Evolutionary conservation across 2,329 filamentous ascomycete genomes (phyloP), one percentile per base, ranked within the genome.

Genomic region (Fusarium secorum): DNA sequence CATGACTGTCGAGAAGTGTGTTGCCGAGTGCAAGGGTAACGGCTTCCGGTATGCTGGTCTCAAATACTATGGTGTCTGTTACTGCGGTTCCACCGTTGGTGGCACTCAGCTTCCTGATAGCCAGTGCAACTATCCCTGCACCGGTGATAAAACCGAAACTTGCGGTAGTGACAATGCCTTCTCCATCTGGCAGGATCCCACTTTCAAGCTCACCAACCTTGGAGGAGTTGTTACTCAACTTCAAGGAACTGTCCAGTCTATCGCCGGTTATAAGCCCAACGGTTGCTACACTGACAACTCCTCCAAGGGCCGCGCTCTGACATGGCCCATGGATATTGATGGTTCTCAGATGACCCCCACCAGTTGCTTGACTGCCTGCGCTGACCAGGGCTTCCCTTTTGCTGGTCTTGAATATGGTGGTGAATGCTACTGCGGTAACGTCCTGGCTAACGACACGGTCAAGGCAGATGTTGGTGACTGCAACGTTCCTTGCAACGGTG

Each of bases 231-330:
- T 67, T 28, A 80, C 79, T 24, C 80, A 85, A 54, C 77, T 85
- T 30, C 84, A 42, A 28, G 85, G 69, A 38, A 28, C 18, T 20
- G 32, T 46, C 41, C 67, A 63, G 46, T 44, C 83, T 28, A 81
- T 85, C 46, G 81, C 82, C 57, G 82, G 84, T 48, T 93, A 89
- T 83, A 81, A 82, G 45, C 85, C 88, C 70, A 77, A 86, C n/a
- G 90, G 90, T 60, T 93, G 90, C 81, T 91, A 86, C 74, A 83
- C 81, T 32, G 86, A 87, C 66, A 74, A 81, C 60, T 80, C 80
- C 24, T 68, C 66, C 51, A 69, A 79, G 55, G 82, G 84, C 42
- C 83, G 82, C 52, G 82, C 86, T 30, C 80, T 88, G 49, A 80
- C 80, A 30, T 86, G 83, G 75, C 78, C 78, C 24, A 79, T 83